Evolutionary conservation across 176 grass and related monocot species (phyloP).

Genomic region (Ensete ventricosum): DNA sequence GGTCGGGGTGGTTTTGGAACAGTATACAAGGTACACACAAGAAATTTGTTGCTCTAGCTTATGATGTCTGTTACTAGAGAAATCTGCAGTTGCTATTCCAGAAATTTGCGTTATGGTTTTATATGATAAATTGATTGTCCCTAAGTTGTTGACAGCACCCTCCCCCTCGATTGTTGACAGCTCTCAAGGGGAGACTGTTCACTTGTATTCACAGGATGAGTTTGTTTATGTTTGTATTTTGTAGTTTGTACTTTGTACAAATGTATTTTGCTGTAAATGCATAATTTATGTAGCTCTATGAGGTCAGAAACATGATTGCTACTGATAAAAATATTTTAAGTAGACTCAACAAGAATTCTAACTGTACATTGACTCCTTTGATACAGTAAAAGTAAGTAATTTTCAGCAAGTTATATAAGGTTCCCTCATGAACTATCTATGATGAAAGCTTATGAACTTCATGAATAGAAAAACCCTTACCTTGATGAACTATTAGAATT

Average conservation of each 20-base stretch:
- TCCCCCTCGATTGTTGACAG: no score
- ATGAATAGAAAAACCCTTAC: no score
- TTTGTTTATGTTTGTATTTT: not conserved
- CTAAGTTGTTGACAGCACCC: not conserved
- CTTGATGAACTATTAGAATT: no score
- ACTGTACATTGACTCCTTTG: not conserved
- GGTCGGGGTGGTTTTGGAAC: constrained; percentile 68
- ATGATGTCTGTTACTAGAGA: not conserved
- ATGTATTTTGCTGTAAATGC: no score
- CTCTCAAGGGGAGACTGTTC: not conserved
- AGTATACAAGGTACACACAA: constrained; percentile 59
- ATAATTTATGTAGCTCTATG: no score
- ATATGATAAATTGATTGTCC: not conserved
- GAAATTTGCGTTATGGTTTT: not conserved
- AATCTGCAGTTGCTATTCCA: not conserved
- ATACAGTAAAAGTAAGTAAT: no score
- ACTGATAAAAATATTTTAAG: not conserved
- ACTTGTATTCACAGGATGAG: not conserved
- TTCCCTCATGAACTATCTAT: not conserved
- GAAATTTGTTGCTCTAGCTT: not conserved
- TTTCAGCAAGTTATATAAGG: not conserved
- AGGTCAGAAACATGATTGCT: no score
- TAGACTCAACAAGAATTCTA: not conserved
- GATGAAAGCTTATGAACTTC: not conserved
- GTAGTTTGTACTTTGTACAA: not conserved